These are phyloP conservation scores for Rhodotorula kratochvilovae DNA, from an alignment of 768 basidiomycete species.

Conservation along the genomic window DNA sequence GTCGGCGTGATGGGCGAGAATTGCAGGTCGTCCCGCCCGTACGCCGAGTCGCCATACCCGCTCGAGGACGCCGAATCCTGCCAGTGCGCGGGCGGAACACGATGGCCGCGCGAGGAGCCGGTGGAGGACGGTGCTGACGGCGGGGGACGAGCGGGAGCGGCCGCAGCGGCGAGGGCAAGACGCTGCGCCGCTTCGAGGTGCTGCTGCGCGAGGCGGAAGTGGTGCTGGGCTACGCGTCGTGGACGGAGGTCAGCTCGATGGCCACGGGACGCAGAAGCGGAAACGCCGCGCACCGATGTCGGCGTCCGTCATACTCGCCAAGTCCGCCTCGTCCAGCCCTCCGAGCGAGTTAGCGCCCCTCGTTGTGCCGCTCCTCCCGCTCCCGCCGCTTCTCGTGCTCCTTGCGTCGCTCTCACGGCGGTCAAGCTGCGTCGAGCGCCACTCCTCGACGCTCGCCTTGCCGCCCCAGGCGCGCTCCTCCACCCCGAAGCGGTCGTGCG, in stretches of 20 bases:
- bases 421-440: constrained; percentile 3
- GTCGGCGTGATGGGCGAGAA: background rate
- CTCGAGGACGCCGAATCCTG: background rate
- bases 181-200: constrained; percentile 34
- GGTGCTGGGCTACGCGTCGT: constrained; percentile 21
- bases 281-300: constrained; percentile 18
- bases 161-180: constrained; percentile 6
- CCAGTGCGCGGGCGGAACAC: too few relatives aligned
- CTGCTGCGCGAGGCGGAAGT: constrained; percentile 29
- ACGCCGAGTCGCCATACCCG: background rate
- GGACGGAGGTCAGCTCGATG: background rate
- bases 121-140: background rate
- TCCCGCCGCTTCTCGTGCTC: background rate
- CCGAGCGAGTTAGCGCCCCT: background rate
- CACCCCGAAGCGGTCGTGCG: background rate
- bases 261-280: too few relatives aligned
- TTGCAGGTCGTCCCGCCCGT: background rate
- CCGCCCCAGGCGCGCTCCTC: background rate
- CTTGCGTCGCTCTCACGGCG: background rate
- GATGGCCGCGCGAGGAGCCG: background rate
- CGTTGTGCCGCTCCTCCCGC: background rate
- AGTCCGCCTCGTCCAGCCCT: background rate
- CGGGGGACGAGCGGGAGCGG: background rate
- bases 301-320: constrained; percentile 15
- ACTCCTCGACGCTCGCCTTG: constrained; percentile 11